Base-by-base conservation (phyloP, 352 stramenopile species). In the Aphanomyces astaci region DNA sequence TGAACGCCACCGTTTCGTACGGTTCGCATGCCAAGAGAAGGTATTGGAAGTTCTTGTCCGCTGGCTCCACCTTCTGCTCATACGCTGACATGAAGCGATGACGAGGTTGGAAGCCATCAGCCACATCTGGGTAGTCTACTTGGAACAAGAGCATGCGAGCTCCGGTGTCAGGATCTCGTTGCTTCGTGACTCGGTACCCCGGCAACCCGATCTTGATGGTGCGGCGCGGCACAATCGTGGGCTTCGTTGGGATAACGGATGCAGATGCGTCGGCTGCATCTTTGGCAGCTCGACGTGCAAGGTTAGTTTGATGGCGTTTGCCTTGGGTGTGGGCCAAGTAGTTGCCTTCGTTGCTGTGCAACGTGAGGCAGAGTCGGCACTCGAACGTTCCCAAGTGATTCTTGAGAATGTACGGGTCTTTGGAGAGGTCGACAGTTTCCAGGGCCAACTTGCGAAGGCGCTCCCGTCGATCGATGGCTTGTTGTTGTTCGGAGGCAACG, bases 71-170 rank as follows among this genome's bases (percentile, higher is more conserved):
- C 54, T 96, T 92, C 75, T 99, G 97, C 82, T 99, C 97, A 78
- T 98, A 99, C n/a, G 97, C 88, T 63, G 87, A 98, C 97, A 99
- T 99, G 84, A 99, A 99, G 39, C 97, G 86, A 78, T 99, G 96
- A 11, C 97, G 85, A 25, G 97, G 97, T 80, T 99, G 96, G 25
- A 96, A 64, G 43, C 92, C 87, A 24, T 87, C 71, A 25, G 97
- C 92, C 51, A 98, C 91, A 68, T 99, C 94, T 11, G 97, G 96
- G 77, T 98, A 99, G 70, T 94, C 83, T 51, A 99, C 80, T 76
- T 98, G 89, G 78, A 98, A 98, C 11, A 96, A 72, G 2, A 98
- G 73, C 28, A 94, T 89, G 25, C 88, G 76, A 22, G 93, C 89
- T 15, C 81, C 84, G 5, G 84, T 91, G 64, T 90, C 78, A 0